Evolutionary conservation across 495 filamentous ascomycete genomes (phyloP).

Genomic region (Talaromyces nanjingensis): DNA sequence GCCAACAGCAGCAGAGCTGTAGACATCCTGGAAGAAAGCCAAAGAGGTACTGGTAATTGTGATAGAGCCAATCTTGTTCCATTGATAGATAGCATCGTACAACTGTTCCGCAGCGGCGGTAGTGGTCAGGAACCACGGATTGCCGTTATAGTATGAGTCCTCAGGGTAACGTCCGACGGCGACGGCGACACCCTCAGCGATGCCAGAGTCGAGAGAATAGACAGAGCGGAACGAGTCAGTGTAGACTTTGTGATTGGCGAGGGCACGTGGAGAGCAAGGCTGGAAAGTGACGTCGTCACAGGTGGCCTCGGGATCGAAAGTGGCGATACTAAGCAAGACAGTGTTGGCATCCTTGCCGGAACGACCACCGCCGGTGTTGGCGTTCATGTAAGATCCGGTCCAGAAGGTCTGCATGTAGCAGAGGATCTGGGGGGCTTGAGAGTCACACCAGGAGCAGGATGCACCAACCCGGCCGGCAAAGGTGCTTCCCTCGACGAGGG

Average conservation of each 20-base stretch:
- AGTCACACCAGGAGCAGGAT: slow-evolving; percentile 34
- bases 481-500: slow-evolving; percentile 57
- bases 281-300: slow-evolving; percentile 45
- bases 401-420: slow-evolving; percentile 43
- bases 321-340: slow-evolving; percentile 35
- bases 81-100: slow-evolving; percentile 42
- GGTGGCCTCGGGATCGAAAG: slow-evolving; percentile 41
- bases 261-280: slow-evolving; percentile 38
- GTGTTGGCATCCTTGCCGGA: slow-evolving; percentile 43
- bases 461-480: slow-evolving; percentile 43
- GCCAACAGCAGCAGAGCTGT: slow-evolving; percentile 30
- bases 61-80: slow-evolving; percentile 37
- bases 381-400: slow-evolving; percentile 36
- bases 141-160: slow-evolving; percentile 59
- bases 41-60: slow-evolving; percentile 33
- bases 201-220: slow-evolving; percentile 33
- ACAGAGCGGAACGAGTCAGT: slow-evolving; percentile 46
- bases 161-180: slow-evolving; percentile 65
- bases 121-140: slow-evolving; percentile 43
- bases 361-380: slow-evolving; percentile 36
- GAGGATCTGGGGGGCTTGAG: slow-evolving; percentile 43
- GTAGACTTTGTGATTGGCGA: slow-evolving; percentile 43
- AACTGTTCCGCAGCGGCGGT: slow-evolving; percentile 33
- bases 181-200: slow-evolving; percentile 41
- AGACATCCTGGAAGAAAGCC: slow-evolving; percentile 36